Conservation (phyloP, 495 filamentous ascomycete genomes). For the Pyronema omphalodes region DNA sequence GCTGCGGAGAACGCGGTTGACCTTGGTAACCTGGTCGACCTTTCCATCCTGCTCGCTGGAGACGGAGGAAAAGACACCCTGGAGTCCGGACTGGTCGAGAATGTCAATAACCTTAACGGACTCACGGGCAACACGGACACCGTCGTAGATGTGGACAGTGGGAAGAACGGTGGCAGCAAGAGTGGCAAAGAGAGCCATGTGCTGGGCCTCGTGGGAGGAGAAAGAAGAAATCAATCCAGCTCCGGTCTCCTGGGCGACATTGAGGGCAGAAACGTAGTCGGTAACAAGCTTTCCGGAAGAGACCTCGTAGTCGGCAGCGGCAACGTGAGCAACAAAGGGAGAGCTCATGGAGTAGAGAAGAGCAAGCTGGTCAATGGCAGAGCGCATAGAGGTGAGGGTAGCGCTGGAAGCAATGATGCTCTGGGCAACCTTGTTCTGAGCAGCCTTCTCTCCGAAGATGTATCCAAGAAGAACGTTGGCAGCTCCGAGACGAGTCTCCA, state of each 20-base stretch:
- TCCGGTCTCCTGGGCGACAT: constrained; percentile 78
- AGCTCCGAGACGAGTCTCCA: constrained; percentile 79
- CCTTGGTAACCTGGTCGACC: constrained; percentile 52
- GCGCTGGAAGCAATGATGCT: constrained; percentile 70
- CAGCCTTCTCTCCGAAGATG: constrained; percentile 89
- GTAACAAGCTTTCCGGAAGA: constrained; percentile 47
- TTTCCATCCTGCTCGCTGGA: constrained; percentile 45
- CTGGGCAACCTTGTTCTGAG: constrained; percentile 72
- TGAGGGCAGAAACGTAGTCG: constrained; percentile 68
- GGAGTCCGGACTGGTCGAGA: constrained; percentile 52
- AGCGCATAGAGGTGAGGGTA: constrained; percentile 58
- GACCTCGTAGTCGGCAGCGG: constrained; percentile 72
- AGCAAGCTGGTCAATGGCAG: constrained; percentile 75
- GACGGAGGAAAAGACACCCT: constrained; percentile 50
- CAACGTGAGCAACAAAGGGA: constrained; percentile 81
- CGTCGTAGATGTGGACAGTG: constrained; percentile 83
- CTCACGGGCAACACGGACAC: constrained; percentile 68
- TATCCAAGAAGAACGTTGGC: constrained; percentile 88
- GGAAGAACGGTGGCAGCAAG: constrained; percentile 62
- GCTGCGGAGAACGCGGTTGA: constrained; percentile 50
- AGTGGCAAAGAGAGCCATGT: constrained; percentile 84
- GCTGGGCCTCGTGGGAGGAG: constrained; percentile 78
- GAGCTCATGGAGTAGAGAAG: constrained; percentile 75
- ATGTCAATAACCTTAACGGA: constrained; percentile 72
- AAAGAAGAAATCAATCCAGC: constrained; percentile 68